These are phyloP conservation scores for Chaetomium sp. DNA, from an alignment of 2,329 filamentous ascomycete species.

Conservation along the genomic window DNA sequence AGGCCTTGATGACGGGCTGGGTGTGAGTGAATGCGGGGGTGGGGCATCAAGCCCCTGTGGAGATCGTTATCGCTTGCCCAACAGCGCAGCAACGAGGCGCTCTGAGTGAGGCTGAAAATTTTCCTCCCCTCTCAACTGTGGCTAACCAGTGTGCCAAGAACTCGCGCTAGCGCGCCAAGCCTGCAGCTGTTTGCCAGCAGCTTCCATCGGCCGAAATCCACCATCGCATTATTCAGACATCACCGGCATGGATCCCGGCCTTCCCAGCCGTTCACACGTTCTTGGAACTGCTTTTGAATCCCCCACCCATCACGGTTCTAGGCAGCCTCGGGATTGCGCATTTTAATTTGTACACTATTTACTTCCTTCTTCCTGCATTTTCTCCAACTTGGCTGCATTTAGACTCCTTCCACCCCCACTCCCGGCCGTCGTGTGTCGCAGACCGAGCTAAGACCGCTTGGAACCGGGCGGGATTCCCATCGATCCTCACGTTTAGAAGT, in stretches of 20 bases:
- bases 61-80: too few relatives aligned
- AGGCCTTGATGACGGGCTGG: too few relatives aligned
- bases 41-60: too few relatives aligned
- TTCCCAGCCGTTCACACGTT: slow-evolving; percentile 10
- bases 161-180: slow-evolving; percentile 8
- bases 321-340: background rate
- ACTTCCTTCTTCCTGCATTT: background rate
- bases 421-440: background rate
- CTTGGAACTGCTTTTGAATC: slow-evolving; percentile 14
- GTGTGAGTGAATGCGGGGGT: too few relatives aligned
- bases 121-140: background rate
- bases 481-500: slow-evolving; percentile 18
- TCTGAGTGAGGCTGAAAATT: background rate
- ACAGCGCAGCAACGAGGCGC: too few relatives aligned
- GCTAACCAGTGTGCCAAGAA: background rate
- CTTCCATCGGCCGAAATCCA: slow-evolving; percentile 16
- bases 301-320: slow-evolving; percentile 1
- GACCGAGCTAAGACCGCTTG: slow-evolving; percentile 8
- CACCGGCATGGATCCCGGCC: slow-evolving; percentile 17
- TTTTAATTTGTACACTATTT: slow-evolving; percentile 15
- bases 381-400: slow-evolving; percentile 7
- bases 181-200: slow-evolving; percentile 16
- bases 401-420: background rate
- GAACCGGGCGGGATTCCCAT: background rate
- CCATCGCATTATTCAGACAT: slow-evolving; percentile 24